Evolutionary conservation across 768 basidiomycete species (phyloP).

Genomic region (Mycena metata): DNA sequence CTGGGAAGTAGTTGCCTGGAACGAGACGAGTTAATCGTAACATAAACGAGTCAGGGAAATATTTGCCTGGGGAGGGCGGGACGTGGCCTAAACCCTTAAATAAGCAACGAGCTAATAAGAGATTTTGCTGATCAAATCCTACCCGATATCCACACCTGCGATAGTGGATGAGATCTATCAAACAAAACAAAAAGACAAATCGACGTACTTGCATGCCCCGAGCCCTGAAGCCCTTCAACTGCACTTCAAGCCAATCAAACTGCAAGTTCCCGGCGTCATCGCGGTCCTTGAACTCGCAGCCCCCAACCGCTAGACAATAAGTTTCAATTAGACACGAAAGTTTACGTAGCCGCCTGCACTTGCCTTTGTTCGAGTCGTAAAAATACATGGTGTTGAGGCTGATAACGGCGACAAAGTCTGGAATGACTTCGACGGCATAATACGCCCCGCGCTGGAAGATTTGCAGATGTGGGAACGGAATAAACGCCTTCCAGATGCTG

Average conservation of each 20-base stretch:
- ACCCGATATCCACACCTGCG: slow-evolving; percentile 65
- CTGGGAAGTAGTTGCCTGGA: no score
- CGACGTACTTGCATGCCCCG: slow-evolving; percentile 73
- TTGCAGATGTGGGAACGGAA: slow-evolving; percentile 83
- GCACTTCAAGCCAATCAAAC: slow-evolving; percentile 92
- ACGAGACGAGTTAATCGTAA: slow-evolving; percentile 9
- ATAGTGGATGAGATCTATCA: slow-evolving; percentile 32
- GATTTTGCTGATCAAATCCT: slow-evolving; percentile 30
- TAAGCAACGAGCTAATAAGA: slow-evolving; percentile 7
- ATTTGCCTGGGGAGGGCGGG: slow-evolving; percentile 84
- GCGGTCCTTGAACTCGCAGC: slow-evolving; percentile 72
- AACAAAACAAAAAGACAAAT: slow-evolving; percentile 12
- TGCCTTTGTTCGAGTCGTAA: slow-evolving; percentile 90
- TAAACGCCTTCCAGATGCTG: slow-evolving; percentile 86
- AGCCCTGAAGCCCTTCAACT: slow-evolving; percentile 75
- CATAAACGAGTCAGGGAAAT: slow-evolving; percentile 86
- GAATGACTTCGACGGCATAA: slow-evolving; percentile 80
- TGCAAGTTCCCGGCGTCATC: slow-evolving; percentile 91
- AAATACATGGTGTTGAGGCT: slow-evolving; percentile 93
- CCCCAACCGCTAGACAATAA: slow-evolving; percentile 73
- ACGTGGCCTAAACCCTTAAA: slow-evolving; percentile 74
- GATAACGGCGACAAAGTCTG: slow-evolving; percentile 80
- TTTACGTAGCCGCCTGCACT: slow-evolving; percentile 32
- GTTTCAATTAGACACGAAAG: slow-evolving; percentile 33
- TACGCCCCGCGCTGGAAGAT: slow-evolving; percentile 93